These are phyloP conservation scores for Coniochaeta ligniaria DNA, from an alignment of 2,329 filamentous ascomycete species.

Conservation along the genomic window DNA sequence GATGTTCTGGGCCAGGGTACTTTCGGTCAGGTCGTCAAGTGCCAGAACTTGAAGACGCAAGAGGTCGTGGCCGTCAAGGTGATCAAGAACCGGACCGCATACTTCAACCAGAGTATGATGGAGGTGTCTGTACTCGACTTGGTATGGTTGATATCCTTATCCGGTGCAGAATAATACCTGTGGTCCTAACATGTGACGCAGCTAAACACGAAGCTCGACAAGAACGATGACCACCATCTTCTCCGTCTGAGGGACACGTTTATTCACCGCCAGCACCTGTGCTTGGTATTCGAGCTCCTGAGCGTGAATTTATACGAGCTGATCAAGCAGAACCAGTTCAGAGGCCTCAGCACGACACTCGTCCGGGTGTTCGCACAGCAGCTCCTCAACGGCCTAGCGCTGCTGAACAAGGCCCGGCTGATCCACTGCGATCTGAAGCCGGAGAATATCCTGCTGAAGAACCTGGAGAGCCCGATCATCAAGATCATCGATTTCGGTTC, in stretches of 20 bases:
- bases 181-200: conserved; percentile 29
- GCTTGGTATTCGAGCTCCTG: conserved; percentile 89
- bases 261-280: conserved; percentile 94
- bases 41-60: conserved; percentile 95
- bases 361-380: conserved; percentile 98
- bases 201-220: conserved; percentile 98
- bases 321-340: conserved; percentile 99
- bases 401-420: conserved; percentile 91
- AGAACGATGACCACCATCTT: conserved; percentile 97
- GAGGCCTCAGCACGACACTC: conserved; percentile 90
- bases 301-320: conserved; percentile 98
- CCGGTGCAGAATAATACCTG: conserved; percentile 1
- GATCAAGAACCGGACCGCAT: conserved; percentile 97
- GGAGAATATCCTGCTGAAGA: conserved; percentile 96
- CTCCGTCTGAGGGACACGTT: conserved; percentile 95
- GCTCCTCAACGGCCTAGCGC: conserved; percentile 80
- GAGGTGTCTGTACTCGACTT: conserved; percentile 95
- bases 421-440: conserved; percentile 99
- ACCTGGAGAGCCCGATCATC: conserved; percentile 97
- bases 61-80: conserved; percentile 99
- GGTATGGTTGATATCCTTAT: conserved; percentile 41
- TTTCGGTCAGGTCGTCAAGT: conserved; percentile 98
- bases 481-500: conserved; percentile 99
- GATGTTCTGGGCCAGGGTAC: conserved; percentile 96
- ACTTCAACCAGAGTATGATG: conserved; percentile 99